phyloP scores from a whole-genome alignment of 1,284 basidiomycete genomes.

The Sanghuangporus weigelae region DNA sequence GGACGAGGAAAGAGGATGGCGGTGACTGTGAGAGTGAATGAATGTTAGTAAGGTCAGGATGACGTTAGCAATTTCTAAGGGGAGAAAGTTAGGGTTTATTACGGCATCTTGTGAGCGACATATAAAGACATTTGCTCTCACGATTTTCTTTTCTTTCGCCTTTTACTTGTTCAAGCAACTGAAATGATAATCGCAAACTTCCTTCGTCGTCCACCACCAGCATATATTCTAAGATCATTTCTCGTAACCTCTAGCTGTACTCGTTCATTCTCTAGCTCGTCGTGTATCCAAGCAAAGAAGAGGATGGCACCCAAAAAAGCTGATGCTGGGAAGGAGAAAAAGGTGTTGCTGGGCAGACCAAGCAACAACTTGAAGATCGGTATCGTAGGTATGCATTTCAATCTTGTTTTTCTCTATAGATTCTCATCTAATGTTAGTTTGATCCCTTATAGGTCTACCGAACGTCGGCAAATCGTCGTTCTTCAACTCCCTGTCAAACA shows the following conservation, averaged over 20 bases:
- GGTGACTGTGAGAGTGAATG: neutral
- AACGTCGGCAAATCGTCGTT: conserved; percentile 95
- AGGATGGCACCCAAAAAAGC: conserved; percentile 83
- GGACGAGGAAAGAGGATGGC: neutral
- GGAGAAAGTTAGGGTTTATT: neutral
- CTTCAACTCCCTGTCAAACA: conserved; percentile 94
- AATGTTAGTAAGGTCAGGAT: neutral
- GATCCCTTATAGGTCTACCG: conserved; percentile 59
- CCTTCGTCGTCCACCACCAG: conserved; percentile 3
- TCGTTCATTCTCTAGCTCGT: conserved; percentile 21
- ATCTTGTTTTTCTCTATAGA: conserved; percentile 20
- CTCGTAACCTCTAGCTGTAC: conserved; percentile 14
- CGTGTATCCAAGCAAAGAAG: conserved; percentile 27
- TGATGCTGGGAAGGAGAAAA: conserved; percentile 71
- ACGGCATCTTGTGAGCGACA: neutral
- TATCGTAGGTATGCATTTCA: conserved; percentile 78
- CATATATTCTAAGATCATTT: conserved; percentile 19
- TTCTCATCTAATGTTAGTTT: conserved; percentile 17
- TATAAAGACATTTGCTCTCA: neutral
- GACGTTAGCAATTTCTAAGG: neutral
- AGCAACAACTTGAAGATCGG: conserved; percentile 94
- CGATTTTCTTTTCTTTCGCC: neutral
- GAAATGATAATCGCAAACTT: neutral
- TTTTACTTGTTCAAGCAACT: neutral
- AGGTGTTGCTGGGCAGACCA: conserved; percentile 81